Conservation (phyloP, 352 stramenopile genomes). For the Phytophthora fragariae region DNA sequence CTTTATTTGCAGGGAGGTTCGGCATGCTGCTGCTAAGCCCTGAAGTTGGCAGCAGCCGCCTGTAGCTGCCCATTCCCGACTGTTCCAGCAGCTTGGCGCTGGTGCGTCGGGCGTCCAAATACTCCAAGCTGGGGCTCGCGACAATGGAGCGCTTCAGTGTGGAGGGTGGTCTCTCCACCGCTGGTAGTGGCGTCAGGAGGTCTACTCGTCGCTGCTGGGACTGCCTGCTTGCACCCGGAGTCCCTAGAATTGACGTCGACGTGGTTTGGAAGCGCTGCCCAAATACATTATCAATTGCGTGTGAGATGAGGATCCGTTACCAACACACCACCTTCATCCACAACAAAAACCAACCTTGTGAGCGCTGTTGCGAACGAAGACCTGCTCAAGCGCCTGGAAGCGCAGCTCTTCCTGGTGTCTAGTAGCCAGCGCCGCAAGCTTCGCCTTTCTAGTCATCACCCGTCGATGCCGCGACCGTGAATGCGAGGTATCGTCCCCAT, state of each 20-base stretch:
- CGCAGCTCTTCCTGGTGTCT: constrained; percentile 64
- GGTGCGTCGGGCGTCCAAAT: constrained; percentile 18
- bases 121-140: constrained; percentile 26
- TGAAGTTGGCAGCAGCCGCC: background rate
- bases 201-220: constrained; percentile 26
- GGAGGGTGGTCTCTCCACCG: constrained; percentile 2
- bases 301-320: background rate
- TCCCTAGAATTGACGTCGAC: constrained; percentile 24
- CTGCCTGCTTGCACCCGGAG: constrained; percentile 18
- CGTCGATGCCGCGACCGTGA: constrained; percentile 33
- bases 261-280: constrained; percentile 29
- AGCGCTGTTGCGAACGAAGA: constrained; percentile 54
- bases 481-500: constrained; percentile 1
- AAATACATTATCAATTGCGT: background rate
- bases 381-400: constrained; percentile 67
- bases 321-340: background rate
- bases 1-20: constrained; percentile 8
- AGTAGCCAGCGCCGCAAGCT: constrained; percentile 58
- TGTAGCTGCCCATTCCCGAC: constrained; percentile 37
- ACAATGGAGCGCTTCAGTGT: constrained; percentile 20
- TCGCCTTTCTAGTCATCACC: constrained; percentile 48
- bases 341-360: constrained; percentile 42
- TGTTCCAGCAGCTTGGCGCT: constrained; percentile 34
- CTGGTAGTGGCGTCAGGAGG: constrained; percentile 23
- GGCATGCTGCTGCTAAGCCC: constrained; percentile 29